Percentiles rank a stretch among this genome's conserved stretches.
These are phyloP conservation scores for Sporormia fimetaria DNA, from an alignment of 495 filamentous ascomycete species.

Conservation along the genomic window DNA sequence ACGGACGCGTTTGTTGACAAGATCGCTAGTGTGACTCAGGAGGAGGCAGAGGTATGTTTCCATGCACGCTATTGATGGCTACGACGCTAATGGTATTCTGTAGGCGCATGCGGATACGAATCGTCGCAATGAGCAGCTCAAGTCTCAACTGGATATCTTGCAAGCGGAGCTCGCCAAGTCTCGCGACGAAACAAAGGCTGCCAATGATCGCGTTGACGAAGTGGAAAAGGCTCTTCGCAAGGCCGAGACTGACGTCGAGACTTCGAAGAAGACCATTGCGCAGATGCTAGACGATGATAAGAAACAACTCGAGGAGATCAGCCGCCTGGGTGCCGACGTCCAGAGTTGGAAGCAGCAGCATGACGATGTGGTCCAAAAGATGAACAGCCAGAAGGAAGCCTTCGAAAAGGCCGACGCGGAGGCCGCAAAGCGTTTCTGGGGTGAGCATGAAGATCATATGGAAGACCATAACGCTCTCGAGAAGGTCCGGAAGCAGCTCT, in stretches of 20 bases:
- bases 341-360: not conserved
- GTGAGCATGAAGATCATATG: not conserved
- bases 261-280: not conserved
- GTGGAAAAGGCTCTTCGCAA: not conserved
- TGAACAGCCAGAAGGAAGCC: not conserved
- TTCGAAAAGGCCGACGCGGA: not conserved
- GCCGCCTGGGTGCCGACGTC: not conserved
- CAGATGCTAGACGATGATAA: not conserved
- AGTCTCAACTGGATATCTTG: not conserved
- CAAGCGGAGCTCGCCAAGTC: not conserved
- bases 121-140: not conserved
- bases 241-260: no score
- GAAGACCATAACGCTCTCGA: constrained; percentile 3
- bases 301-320: not conserved
- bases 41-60: not conserved
- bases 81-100: not conserved
- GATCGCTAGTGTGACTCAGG: constrained; percentile 1
- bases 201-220: not conserved
- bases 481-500: not conserved
- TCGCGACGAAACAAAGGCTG: not conserved
- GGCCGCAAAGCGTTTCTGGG: not conserved
- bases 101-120: not conserved
- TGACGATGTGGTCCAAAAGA: not conserved
- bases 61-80: not conserved
- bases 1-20: constrained; percentile 5